These are phyloP conservation scores for Mucor piriformis DNA, from an alignment of 371 early-diverging fungal species.

Conservation along the genomic window DNA sequence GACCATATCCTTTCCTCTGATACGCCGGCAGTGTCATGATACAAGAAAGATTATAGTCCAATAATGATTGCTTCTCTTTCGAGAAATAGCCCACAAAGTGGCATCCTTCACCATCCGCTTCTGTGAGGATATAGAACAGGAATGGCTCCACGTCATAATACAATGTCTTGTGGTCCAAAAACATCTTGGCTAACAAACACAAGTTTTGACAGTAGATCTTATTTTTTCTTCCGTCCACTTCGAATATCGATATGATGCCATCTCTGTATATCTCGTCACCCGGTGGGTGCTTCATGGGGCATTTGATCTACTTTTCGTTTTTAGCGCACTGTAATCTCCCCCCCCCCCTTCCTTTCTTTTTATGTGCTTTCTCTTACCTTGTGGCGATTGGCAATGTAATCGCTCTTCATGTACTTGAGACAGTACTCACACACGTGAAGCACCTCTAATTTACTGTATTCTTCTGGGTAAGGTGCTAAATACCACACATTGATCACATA, in stretches of 20 bases:
- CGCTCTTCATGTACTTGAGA: slow-evolving; percentile 90
- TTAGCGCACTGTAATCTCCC: not conserved
- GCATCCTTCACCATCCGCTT: slow-evolving; percentile 76
- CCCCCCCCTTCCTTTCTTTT: slow-evolving; percentile 58
- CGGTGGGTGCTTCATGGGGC: slow-evolving; percentile 90
- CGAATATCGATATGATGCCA: slow-evolving; percentile 85
- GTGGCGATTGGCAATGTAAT: slow-evolving; percentile 70
- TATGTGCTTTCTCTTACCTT: slow-evolving; percentile 29
- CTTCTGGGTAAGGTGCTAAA: slow-evolving; percentile 97
- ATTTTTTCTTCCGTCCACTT: slow-evolving; percentile 94
- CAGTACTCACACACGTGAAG: slow-evolving; percentile 98
- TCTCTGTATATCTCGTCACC: slow-evolving; percentile 99
- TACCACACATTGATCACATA: slow-evolving; percentile 96
- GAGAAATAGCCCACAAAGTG: slow-evolving; percentile 99
- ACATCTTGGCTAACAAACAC: slow-evolving; percentile 97
- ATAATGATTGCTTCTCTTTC: slow-evolving; percentile 71
- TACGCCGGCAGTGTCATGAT: slow-evolving; percentile 93
- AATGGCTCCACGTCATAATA: slow-evolving; percentile 99
- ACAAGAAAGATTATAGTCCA: slow-evolving; percentile 95
- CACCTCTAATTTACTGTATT: slow-evolving; percentile 71
- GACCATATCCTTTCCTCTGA: slow-evolving; percentile 96
- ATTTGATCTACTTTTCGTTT: slow-evolving; percentile 66
- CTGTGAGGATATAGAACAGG: slow-evolving; percentile 96
- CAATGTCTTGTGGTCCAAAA: slow-evolving; percentile 99
- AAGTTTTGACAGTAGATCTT: slow-evolving; percentile 98